Evolutionary conservation across 2,329 filamentous ascomycete species (phyloP).

Genomic region (Phoma herbarum): DNA sequence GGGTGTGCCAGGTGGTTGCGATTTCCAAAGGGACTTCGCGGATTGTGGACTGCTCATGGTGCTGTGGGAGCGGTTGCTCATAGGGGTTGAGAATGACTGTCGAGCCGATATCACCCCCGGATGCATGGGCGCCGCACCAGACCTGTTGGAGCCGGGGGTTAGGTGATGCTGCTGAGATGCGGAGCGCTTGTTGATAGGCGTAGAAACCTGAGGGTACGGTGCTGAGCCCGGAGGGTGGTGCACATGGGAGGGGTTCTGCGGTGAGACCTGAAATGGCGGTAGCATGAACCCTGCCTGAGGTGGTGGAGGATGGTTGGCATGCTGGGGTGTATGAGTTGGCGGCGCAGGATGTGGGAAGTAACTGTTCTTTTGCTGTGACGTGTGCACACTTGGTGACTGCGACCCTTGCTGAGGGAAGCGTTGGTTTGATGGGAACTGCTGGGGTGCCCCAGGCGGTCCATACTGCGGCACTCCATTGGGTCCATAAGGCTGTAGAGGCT

Average conservation of each 20-base stretch:
- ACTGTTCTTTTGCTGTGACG: conserved; percentile 42
- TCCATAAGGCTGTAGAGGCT: conserved; percentile 35
- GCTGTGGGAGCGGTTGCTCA: conserved; percentile 36
- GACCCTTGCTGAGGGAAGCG: conserved; percentile 39
- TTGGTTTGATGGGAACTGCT: conserved; percentile 45
- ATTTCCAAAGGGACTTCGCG: conserved; percentile 45
- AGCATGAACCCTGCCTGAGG: conserved; percentile 58
- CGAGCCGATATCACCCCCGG: conserved; percentile 37
- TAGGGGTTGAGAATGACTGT: conserved; percentile 41
- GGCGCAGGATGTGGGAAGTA: conserved; percentile 46
- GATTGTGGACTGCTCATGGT: conserved; percentile 40
- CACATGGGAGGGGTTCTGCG: conserved; percentile 53
- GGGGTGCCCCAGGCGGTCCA: conserved; percentile 39
- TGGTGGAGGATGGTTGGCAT: conserved; percentile 46
- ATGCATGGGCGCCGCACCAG: conserved; percentile 33
- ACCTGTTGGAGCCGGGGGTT: conserved; percentile 27
- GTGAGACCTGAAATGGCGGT: conserved; percentile 58
- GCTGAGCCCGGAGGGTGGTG: conserved; percentile 44
- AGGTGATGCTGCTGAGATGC: conserved; percentile 18
- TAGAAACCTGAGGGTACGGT: conserved; percentile 40
- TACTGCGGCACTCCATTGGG: conserved; percentile 39
- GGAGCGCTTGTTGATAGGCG: conserved; percentile 32
- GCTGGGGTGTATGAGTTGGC: conserved; percentile 45
- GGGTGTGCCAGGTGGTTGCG: conserved; percentile 21
- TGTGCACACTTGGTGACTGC: conserved; percentile 45